These are phyloP conservation scores for Candida labiduridarum DNA, from an alignment of 1,139 yeast genomes.

Conservation along the genomic window DNA sequence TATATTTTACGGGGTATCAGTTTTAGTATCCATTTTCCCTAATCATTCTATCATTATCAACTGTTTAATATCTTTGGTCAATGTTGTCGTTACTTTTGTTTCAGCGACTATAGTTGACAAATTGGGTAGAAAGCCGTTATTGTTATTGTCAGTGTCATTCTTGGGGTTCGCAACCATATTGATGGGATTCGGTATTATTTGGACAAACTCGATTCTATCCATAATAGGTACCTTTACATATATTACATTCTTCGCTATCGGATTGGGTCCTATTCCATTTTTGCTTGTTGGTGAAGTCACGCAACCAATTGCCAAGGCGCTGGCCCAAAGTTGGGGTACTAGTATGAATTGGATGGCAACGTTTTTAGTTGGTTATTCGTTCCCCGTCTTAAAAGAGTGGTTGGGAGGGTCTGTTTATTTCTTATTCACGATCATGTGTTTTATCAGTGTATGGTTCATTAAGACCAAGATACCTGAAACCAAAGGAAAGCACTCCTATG, in stretches of 20 bases:
- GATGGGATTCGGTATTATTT: slow-evolving; percentile 67
- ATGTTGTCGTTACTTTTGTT: slow-evolving; percentile 68
- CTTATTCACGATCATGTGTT: slow-evolving; percentile 64
- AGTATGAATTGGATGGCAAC: slow-evolving; percentile 91
- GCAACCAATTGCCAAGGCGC: slow-evolving; percentile 74
- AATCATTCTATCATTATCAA: slow-evolving; percentile 68
- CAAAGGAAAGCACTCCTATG: slow-evolving; percentile 61
- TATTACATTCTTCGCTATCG: slow-evolving; percentile 84
- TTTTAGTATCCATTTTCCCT: slow-evolving; percentile 71
- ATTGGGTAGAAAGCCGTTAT: slow-evolving; percentile 75
- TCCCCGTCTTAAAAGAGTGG: slow-evolving; percentile 67
- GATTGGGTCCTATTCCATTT: slow-evolving; percentile 95
- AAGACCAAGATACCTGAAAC: slow-evolving; percentile 71
- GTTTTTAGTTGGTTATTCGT: slow-evolving; percentile 74
- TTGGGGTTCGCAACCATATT: slow-evolving; percentile 69
- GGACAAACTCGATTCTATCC: slow-evolving; percentile 52
- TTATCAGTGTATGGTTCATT: slow-evolving; percentile 50
- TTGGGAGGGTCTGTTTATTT: slow-evolving; percentile 84
- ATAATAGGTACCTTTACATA: slow-evolving; percentile 70
- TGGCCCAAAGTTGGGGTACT: slow-evolving; percentile 92
- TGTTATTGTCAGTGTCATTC: slow-evolving; percentile 62
- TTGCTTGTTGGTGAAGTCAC: slow-evolving; percentile 87
- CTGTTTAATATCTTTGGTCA: slow-evolving; percentile 71
- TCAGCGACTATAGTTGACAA: slow-evolving; percentile 76
- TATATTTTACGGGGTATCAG: slow-evolving; percentile 87